Conservation (phyloP, 768 basidiomycete genomes). For the Udeniomyces megalosporus region DNA sequence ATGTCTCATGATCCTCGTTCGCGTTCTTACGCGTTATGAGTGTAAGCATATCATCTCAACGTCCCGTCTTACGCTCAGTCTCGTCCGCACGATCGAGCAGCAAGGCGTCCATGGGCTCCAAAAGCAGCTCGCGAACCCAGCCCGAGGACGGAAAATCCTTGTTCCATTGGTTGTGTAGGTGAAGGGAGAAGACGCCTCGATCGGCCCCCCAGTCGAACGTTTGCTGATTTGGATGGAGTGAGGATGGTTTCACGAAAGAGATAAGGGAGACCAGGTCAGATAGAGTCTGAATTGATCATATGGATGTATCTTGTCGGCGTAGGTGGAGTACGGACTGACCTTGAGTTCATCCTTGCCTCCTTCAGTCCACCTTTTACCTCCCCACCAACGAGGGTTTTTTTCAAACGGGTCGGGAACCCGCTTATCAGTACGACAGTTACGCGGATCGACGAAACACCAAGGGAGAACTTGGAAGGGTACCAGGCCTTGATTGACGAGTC, state of each 20-base stretch:
- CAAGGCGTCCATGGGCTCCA: slow-evolving; percentile 32
- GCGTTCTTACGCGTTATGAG: too few relatives aligned
- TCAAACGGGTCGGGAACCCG: slow-evolving; percentile 81
- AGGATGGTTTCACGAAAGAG: neutral
- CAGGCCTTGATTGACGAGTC: slow-evolving; percentile 52
- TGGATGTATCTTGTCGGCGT: slow-evolving; percentile 6
- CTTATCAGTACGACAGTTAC: slow-evolving; percentile 81
- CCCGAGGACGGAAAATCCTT: slow-evolving; percentile 66
- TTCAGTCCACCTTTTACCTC: slow-evolving; percentile 44
- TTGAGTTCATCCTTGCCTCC: slow-evolving; percentile 31
- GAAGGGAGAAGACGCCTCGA: slow-evolving; percentile 51
- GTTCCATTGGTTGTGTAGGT: slow-evolving; percentile 92
- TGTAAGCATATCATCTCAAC: too few relatives aligned
- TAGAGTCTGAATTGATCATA: slow-evolving; percentile 36
- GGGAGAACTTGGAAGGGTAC: slow-evolving; percentile 84
- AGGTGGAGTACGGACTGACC: neutral
- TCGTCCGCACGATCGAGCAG: neutral
- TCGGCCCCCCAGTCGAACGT: slow-evolving; percentile 35
- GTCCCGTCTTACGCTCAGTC: too few relatives aligned
- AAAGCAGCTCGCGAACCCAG: slow-evolving; percentile 69
- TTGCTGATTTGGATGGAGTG: neutral
- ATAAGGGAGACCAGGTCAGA: neutral
- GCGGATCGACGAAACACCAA: slow-evolving; percentile 85
- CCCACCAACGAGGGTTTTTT: slow-evolving; percentile 43
- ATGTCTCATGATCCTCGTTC: too few relatives aligned